Evolutionary conservation across 495 filamentous ascomycete genomes (phyloP).

Genomic region (Lepraria neglecta): DNA sequence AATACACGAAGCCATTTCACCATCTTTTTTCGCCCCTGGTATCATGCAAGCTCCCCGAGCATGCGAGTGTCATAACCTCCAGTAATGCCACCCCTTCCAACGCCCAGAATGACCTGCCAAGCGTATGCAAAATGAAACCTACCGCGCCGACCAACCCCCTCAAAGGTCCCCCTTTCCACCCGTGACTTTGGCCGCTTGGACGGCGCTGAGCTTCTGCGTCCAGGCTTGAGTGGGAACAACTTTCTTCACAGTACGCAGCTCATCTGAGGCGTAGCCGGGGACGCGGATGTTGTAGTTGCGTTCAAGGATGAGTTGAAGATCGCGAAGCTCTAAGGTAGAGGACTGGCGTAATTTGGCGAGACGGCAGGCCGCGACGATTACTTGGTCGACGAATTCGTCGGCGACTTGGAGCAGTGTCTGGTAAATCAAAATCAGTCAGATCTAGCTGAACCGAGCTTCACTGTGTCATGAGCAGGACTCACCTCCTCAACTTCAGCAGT

Average conservation of each 20-base stretch:
- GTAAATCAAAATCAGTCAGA: background rate
- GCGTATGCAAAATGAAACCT: background rate
- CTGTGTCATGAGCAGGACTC: slow-evolving; percentile 28
- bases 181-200: slow-evolving; percentile 80
- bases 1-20: slow-evolving; percentile 1
- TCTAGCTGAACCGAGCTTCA: background rate
- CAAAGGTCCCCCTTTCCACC: slow-evolving; percentile 34
- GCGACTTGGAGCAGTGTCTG: slow-evolving; percentile 83
- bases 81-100: background rate
- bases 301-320: slow-evolving; percentile 91
- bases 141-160: background rate
- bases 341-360: slow-evolving; percentile 89
- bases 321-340: slow-evolving; percentile 80
- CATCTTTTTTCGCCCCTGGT: slow-evolving; percentile 10
- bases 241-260: slow-evolving; percentile 88
- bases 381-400: slow-evolving; percentile 89
- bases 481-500: slow-evolving; percentile 95
- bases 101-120: background rate
- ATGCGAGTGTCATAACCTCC: background rate
- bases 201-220: slow-evolving; percentile 92
- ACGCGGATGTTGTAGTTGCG: slow-evolving; percentile 97
- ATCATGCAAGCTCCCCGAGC: slow-evolving; percentile 12
- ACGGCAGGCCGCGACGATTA: slow-evolving; percentile 78
- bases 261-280: slow-evolving; percentile 88
- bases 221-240: slow-evolving; percentile 78